Evolutionary conservation across 371 early-diverging fungal genomes (phyloP), one percentile per base, ranked within the genome.

Genomic region (Batrachochytrium dendrobatidis): DNA sequence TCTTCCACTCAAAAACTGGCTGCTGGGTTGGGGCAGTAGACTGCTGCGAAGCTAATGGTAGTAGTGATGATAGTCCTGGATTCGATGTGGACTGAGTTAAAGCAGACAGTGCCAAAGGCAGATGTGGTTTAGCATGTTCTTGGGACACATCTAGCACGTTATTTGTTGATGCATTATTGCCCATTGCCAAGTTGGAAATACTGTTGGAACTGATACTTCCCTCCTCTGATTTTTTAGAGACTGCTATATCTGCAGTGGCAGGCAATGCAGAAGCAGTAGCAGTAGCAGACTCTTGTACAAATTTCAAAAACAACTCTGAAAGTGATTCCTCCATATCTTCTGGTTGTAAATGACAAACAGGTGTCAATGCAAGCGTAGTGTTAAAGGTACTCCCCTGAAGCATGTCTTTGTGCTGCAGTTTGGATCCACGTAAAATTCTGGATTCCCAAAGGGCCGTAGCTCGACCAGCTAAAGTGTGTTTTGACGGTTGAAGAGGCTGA

Each of bases 1-100:
- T 67, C 39, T 68, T 71, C 78, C 78, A 77, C 12, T 52, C 58
- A n/a, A n/a, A n/a, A n/a, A n/a, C n/a, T n/a, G 8, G 62, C 51
- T 29, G 55, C 29, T 30, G 65, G 33, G 10, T 32, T 18, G 39
- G 26, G 45, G 22, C 2, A 22, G 2, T 20, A 18, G 20, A 25
- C 67, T 58, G 53, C 57, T 12, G 59, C 18, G 26, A 18, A 34
- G 28, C 57, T 15, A 17, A 28, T 55, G 24, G 51, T 22, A 25
- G 57, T 55, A 30, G 57, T 24, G 39, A 24, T 5, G 3, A 24
- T 17, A 12, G 30, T 62, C 24, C 29, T 31, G 10, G 18, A 20
- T 24, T n/a, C n/a, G n/a, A n/a, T n/a, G n/a, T n/a, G n/a, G n/a
- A n/a, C n/a, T n/a, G n/a, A n/a, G n/a, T n/a, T n/a, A n/a, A n/a